phyloP scores from a whole-genome alignment of 495 filamentous ascomycete genomes.

The Apodospora peruviana region DNA sequence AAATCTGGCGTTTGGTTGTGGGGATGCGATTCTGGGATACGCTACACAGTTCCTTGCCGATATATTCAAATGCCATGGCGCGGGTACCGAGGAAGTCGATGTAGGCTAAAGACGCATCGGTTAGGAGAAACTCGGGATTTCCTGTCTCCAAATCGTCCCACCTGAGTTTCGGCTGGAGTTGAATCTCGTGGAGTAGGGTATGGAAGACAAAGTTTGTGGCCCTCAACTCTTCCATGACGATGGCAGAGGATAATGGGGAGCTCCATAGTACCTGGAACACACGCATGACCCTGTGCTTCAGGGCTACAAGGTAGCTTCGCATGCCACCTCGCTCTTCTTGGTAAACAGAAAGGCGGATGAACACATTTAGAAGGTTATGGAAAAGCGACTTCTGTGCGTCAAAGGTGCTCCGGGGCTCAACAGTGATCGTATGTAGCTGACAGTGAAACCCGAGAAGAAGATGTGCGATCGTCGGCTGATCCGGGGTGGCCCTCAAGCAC shows the following conservation, averaged over 20 bases:
- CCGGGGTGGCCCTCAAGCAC: slow-evolving; percentile 63
- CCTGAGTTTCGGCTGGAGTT: slow-evolving; percentile 54
- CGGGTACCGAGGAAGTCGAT: slow-evolving; percentile 70
- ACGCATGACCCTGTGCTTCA: slow-evolving; percentile 71
- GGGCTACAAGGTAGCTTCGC: slow-evolving; percentile 61
- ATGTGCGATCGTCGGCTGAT: slow-evolving; percentile 78
- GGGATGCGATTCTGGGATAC: slow-evolving; percentile 63
- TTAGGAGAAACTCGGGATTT: slow-evolving; percentile 57
- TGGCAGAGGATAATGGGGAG: slow-evolving; percentile 69
- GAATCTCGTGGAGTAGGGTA: slow-evolving; percentile 58
- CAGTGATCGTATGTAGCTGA: slow-evolving; percentile 55
- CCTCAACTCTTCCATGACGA: slow-evolving; percentile 73
- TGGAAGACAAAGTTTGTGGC: slow-evolving; percentile 66
- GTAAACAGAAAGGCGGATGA: slow-evolving; percentile 56
- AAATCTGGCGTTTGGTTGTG: slow-evolving; percentile 68
- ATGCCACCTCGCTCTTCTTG: slow-evolving; percentile 55
- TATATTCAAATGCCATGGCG: slow-evolving; percentile 72
- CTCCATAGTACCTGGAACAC: slow-evolving; percentile 77
- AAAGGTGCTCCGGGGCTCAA: slow-evolving; percentile 60
- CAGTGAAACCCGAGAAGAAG: slow-evolving; percentile 84
- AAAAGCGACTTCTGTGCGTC: slow-evolving; percentile 67
- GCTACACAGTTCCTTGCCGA: slow-evolving; percentile 75
- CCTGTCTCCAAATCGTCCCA: slow-evolving; percentile 60
- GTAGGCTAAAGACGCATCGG: slow-evolving; percentile 56
- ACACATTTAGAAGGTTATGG: slow-evolving; percentile 66